phyloP scores from a whole-genome alignment of 768 basidiomycete genomes.

The Hemileccinum impolitum region DNA sequence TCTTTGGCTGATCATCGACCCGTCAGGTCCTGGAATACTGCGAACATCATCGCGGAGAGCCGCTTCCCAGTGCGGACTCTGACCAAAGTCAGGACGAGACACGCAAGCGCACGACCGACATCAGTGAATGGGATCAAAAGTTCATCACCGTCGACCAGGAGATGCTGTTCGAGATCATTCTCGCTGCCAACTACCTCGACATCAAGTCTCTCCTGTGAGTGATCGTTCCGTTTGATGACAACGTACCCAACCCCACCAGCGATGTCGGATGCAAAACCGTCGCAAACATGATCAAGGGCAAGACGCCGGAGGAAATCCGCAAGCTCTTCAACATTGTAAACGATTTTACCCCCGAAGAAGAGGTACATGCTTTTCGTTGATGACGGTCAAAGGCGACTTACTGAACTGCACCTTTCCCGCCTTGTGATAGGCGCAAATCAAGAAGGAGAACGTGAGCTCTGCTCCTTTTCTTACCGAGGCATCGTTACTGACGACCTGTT shows the following conservation, averaged over 20 bases:
- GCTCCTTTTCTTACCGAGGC: neutral
- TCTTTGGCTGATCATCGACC: slow-evolving; percentile 1
- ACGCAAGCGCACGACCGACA: slow-evolving; percentile 96
- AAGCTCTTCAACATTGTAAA: slow-evolving; percentile 98
- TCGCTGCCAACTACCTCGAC: slow-evolving; percentile 99
- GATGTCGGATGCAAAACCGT: slow-evolving; percentile 99
- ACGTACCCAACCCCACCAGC: slow-evolving; percentile 38
- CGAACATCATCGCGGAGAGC: slow-evolving; percentile 97
- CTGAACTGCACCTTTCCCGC: slow-evolving; percentile 3
- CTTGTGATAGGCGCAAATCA: slow-evolving; percentile 80
- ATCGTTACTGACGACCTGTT: slow-evolving; percentile 19
- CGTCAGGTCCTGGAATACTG: slow-evolving; percentile 96
- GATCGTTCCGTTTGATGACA: neutral
- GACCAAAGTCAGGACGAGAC: slow-evolving; percentile 88
- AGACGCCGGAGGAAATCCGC: slow-evolving; percentile 98
- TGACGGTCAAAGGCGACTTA: neutral
- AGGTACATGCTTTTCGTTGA: slow-evolving; percentile 51
- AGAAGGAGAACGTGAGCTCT: slow-evolving; percentile 92
- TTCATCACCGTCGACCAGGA: slow-evolving; percentile 99
- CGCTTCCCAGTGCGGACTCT: slow-evolving; percentile 82
- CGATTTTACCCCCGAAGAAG: slow-evolving; percentile 99
- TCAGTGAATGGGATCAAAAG: slow-evolving; percentile 99
- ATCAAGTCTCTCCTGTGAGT: slow-evolving; percentile 96
- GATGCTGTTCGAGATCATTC: slow-evolving; percentile 99
- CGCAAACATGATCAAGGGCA: slow-evolving; percentile 99